Conservation (phyloP, 805 yeast genomes). For the Wickerhamomyces alni region DNA sequence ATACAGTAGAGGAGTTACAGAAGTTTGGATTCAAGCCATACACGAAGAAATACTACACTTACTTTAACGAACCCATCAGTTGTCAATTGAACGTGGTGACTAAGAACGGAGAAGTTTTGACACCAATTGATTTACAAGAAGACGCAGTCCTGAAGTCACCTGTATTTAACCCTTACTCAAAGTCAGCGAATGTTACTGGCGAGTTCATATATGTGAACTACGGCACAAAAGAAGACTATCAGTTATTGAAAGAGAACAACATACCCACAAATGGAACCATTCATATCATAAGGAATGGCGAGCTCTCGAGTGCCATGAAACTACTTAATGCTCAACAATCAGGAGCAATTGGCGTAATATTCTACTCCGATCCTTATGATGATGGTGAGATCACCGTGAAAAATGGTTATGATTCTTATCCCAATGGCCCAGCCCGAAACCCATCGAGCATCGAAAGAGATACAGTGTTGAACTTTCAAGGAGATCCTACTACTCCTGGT, state of each 20-base stretch:
- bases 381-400: slow-evolving; percentile 49
- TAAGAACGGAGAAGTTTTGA: slow-evolving; percentile 31
- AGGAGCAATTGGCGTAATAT: slow-evolving; percentile 56
- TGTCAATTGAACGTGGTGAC: slow-evolving; percentile 34
- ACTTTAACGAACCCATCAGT: slow-evolving; percentile 45
- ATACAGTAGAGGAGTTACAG: slow-evolving; percentile 43
- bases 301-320: slow-evolving; percentile 47
- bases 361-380: slow-evolving; percentile 51
- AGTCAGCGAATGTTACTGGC: slow-evolving; percentile 54
- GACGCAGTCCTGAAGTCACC: slow-evolving; percentile 42
- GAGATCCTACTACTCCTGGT: slow-evolving; percentile 78
- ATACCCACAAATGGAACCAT: slow-evolving; percentile 49
- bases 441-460: slow-evolving; percentile 57
- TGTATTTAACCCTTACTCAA: slow-evolving; percentile 60
- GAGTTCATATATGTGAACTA: slow-evolving; percentile 55
- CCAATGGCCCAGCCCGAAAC: slow-evolving; percentile 62
- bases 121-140: slow-evolving; percentile 43
- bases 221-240: slow-evolving; percentile 53
- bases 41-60: slow-evolving; percentile 51
- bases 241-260: slow-evolving; percentile 29
- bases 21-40: slow-evolving; percentile 45
- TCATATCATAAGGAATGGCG: slow-evolving; percentile 50
- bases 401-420: slow-evolving; percentile 53
- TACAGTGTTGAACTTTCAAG: slow-evolving; percentile 58
- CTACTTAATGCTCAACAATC: slow-evolving; percentile 53